phyloP scores from a whole-genome alignment of 441 rosid species.

The Eutrema salsugineum region DNA sequence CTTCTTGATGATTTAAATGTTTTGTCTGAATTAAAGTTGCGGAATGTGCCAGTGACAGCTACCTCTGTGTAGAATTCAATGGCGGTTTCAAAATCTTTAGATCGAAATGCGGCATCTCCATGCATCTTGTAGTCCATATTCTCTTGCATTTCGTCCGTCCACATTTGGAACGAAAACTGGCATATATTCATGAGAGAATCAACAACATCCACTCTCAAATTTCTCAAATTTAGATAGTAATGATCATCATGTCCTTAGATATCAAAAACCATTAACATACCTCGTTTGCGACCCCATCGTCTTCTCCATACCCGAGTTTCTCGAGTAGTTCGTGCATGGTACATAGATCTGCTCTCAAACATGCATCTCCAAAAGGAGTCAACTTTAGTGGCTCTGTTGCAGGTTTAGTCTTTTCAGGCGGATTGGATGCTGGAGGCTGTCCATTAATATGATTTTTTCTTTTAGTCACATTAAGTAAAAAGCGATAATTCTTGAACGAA shows the following conservation, averaged over 20 bases:
- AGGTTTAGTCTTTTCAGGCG: slow-evolving; percentile 52
- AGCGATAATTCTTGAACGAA: not conserved
- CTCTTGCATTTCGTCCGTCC: slow-evolving; percentile 87
- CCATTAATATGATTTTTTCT: not conserved
- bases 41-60: not conserved
- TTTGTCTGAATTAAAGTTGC: not conserved
- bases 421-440: slow-evolving; percentile 63
- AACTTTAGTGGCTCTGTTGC: slow-evolving; percentile 35
- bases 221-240: not conserved
- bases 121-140: slow-evolving; percentile 61
- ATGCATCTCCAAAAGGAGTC: slow-evolving; percentile 86
- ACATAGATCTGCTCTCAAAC: slow-evolving; percentile 67
- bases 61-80: slow-evolving; percentile 77
- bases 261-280: slow-evolving; percentile 29
- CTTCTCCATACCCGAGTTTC: slow-evolving; percentile 73
- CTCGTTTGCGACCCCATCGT: slow-evolving; percentile 71
- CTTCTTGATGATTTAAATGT: not conserved
- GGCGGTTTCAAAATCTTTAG: slow-evolving; percentile 70
- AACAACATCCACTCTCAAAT: not conserved
- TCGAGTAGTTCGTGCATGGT: slow-evolving; percentile 82
- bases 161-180: slow-evolving; percentile 79
- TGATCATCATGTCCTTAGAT: not conserved
- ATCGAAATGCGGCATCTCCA: slow-evolving; percentile 77
- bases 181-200: not conserved
- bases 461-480: not conserved